Base-by-base conservation (phyloP, 2,329 filamentous ascomycete species). In the Gnomoniopsis sp. region DNA sequence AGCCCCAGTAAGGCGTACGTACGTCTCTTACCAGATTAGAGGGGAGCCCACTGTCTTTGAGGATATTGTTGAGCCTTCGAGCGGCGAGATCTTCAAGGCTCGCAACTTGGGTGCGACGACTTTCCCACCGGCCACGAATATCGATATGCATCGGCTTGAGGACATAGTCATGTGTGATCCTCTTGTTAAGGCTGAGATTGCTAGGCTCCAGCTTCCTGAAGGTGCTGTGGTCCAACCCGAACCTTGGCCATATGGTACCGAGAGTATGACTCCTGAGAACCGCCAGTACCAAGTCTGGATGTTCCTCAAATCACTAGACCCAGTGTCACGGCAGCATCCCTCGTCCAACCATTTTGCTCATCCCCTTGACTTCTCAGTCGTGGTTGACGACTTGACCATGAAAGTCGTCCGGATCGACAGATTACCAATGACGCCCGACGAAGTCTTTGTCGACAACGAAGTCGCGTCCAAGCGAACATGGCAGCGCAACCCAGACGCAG, bases 311-410 rank as follows among this genome's bases (percentile, higher is more conserved):
- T 51, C 55, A 8, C 55, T 57, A 12, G 38, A 48, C 49, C 38
- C 49, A 2, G 23, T 34, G 14, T 41, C 48, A n/a, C 19, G 33
- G 21, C 48, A 36, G 17, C 38, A 52, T 26, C 49, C 55, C 11
- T 51, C 48, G 12, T 57, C 55, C 72, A 85, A 80, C 66, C 88
- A 91, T 71, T 91, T 90, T 69, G 84, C 83, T 1, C 90, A 76
- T 58, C 79, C 79, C 2, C 67, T 82, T 21, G 74, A 74, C 34
- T 71, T 77, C 44, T 73, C 73, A 38, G 72, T 73, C 17, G 68
- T 81, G 8, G 75, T 81, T 72, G 78, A 82, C 62, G 75, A 75
- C 1, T 69, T 74, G 43, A 79, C 72, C 23, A 67, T 74, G 58
- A 72, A 79, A 60, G 75, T 82, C 26, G 68, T 81, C 49, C 72